A percentile compares a stretch with the other conserved stretches of the same genome.
These are phyloP conservation scores for Claviceps africana DNA, from an alignment of 2,329 filamentous ascomycete genomes.

Conservation along the genomic window DNA sequence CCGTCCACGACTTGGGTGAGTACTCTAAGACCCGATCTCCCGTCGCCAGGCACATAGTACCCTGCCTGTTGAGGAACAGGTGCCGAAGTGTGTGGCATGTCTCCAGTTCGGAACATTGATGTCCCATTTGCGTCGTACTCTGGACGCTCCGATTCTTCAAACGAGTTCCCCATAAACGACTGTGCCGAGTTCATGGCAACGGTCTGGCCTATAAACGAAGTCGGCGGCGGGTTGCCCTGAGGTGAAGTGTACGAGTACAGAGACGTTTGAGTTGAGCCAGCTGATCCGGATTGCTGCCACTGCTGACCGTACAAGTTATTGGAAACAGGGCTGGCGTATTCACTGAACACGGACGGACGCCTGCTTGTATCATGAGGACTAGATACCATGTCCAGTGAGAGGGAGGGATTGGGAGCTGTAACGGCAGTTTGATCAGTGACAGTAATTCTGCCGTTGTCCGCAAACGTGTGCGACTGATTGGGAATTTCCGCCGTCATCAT, in stretches of 20 bases:
- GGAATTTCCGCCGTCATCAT: slow-evolving; percentile 28
- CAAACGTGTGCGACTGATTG: slow-evolving; percentile 26
- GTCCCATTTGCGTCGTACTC: slow-evolving; percentile 19
- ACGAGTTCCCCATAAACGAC: slow-evolving; percentile 20
- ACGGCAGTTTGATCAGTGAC: slow-evolving; percentile 22
- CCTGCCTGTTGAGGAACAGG: slow-evolving; percentile 17
- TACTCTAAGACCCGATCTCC: slow-evolving; percentile 16
- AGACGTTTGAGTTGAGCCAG: slow-evolving; percentile 25
- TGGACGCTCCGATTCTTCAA: slow-evolving; percentile 20
- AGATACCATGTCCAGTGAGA: slow-evolving; percentile 33
- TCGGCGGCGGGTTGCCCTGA: slow-evolving; percentile 17
- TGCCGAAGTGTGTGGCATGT: slow-evolving; percentile 15
- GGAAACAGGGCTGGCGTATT: slow-evolving; percentile 28
- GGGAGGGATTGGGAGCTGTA: slow-evolving; percentile 18
- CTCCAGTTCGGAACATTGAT: slow-evolving; percentile 20
- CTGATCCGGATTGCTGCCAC: slow-evolving; percentile 30
- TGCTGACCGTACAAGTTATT: slow-evolving; percentile 27
- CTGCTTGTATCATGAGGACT: slow-evolving; percentile 31
- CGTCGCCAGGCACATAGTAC: slow-evolving; percentile 22
- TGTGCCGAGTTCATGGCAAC: slow-evolving; percentile 21
- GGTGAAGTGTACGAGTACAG: slow-evolving; percentile 34
- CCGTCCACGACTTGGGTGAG: slow-evolving; percentile 18
- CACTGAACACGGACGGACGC: slow-evolving; percentile 31
- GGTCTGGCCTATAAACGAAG: slow-evolving; percentile 17
- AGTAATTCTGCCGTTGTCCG: slow-evolving; percentile 22